Evolutionary conservation across 805 yeast species (phyloP).

Genomic region (Hanseniaspora clermontiae): DNA sequence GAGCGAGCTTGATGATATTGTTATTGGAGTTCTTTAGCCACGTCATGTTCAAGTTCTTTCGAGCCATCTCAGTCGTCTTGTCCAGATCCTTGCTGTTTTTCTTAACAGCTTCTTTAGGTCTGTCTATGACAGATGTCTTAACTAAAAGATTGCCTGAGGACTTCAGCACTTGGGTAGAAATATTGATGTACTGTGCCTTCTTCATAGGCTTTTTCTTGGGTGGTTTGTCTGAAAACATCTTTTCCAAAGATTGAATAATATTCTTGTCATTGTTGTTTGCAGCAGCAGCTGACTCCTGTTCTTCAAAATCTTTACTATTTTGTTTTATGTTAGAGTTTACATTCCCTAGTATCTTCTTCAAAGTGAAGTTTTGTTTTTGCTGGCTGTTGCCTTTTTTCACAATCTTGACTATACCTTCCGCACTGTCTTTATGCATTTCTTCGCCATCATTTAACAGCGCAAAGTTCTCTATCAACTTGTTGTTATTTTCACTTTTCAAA

Average conservation of each 20-base stretch:
- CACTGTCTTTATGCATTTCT: not conserved
- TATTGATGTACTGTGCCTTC: not conserved
- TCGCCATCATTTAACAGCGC: not conserved
- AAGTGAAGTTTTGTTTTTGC: not conserved
- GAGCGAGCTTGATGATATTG: not conserved
- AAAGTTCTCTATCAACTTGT: not conserved
- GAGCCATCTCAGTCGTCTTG: not conserved
- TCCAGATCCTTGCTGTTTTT: not conserved
- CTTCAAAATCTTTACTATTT: not conserved
- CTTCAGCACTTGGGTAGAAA: not conserved
- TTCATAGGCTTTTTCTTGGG: not conserved
- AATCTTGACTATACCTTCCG: not conserved
- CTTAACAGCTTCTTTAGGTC: not conserved
- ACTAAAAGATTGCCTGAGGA: not conserved
- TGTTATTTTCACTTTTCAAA: not conserved
- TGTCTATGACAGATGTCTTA: not conserved
- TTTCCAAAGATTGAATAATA: not conserved
- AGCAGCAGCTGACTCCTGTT: too few relatives aligned
- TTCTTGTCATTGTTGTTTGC: not conserved
- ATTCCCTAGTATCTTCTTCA: not conserved
- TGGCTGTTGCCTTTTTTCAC: not conserved
- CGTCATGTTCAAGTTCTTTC: not conserved
- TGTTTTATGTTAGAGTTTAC: constrained; percentile 1
- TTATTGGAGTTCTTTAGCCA: not conserved
- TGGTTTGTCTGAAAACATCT: not conserved